These are phyloP conservation scores for Epithemia pelagica DNA, from an alignment of 108 stramenopile genomes.

Conservation along the genomic window DNA sequence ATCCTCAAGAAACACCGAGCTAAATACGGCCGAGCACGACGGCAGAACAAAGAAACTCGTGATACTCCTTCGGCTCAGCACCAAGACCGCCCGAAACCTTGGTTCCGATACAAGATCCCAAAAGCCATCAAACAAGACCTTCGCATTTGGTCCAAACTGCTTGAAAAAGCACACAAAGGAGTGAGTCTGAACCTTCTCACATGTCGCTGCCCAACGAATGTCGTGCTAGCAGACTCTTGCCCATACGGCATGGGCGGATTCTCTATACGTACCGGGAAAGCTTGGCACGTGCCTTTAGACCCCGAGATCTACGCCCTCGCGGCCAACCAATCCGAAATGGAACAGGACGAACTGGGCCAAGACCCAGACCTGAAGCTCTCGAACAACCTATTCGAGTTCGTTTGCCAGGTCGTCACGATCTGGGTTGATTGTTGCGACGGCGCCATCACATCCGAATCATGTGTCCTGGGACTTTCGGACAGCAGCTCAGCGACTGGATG, in stretches of 20 bases:
- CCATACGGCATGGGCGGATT: not conserved
- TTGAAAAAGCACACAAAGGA: not conserved
- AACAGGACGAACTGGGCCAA: not conserved
- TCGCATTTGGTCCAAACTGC: not conserved
- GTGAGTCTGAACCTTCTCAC: not conserved
- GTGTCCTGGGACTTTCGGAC: not conserved
- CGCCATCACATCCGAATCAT: not conserved
- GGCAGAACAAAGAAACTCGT: not conserved
- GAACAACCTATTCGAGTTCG: not conserved
- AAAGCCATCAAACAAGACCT: not conserved
- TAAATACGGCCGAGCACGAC: not conserved
- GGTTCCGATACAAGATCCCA: not conserved
- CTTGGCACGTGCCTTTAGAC: not conserved
- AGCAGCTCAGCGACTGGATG: not conserved
- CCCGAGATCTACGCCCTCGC: not conserved
- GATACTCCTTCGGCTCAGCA: not conserved
- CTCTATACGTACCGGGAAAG: not conserved
- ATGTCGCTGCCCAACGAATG: not conserved
- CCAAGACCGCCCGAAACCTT: not conserved
- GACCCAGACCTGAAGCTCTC: not conserved
- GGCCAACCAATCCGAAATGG: not conserved
- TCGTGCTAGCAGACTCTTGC: not conserved
- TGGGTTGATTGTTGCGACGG: not conserved
- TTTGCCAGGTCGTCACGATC: not conserved
- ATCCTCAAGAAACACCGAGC: not conserved